Percentiles rank a stretch among this genome's conserved stretches.
phyloP scores from a whole-genome alignment of 2,329 filamentous ascomycete genomes.

The Cryphonectria nitschkei region DNA sequence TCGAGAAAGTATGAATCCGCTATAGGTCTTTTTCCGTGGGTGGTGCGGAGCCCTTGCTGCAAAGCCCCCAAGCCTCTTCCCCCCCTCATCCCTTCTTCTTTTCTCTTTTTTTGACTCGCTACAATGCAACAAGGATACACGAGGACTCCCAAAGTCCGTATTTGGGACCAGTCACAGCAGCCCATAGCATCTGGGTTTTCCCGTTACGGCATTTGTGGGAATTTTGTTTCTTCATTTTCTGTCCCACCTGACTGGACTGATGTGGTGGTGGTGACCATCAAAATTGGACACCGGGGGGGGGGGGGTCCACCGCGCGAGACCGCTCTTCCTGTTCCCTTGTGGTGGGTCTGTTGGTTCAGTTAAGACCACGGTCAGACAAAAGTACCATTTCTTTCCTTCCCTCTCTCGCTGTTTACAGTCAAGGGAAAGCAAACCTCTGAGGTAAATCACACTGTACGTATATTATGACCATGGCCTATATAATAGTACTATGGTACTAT shows the following conservation, averaged over 20 bases:
- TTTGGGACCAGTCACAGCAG: neutral
- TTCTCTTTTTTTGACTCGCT: no score
- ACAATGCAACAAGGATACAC: no score
- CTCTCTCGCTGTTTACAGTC: neutral
- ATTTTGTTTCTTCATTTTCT: neutral
- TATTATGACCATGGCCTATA: neutral
- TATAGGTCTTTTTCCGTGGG: neutral
- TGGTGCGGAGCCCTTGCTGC: neutral
- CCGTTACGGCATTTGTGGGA: neutral
- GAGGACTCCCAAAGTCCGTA: neutral
- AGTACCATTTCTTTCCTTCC: neutral
- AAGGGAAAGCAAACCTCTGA: neutral
- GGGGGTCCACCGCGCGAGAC: neutral
- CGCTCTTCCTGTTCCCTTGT: constrained; percentile 1
- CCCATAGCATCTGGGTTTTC: neutral
- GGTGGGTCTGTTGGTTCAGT: neutral
- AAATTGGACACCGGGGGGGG: no score
- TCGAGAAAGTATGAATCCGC: neutral
- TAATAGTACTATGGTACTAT: neutral
- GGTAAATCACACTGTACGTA: neutral
- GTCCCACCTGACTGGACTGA: neutral
- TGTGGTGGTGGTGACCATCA: no score
- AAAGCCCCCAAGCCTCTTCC: no score
- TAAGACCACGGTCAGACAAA: neutral
- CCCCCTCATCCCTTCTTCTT: no score